Base-by-base conservation (phyloP, 2,329 filamentous ascomycete species). In the Colletotrichum agaves region DNA sequence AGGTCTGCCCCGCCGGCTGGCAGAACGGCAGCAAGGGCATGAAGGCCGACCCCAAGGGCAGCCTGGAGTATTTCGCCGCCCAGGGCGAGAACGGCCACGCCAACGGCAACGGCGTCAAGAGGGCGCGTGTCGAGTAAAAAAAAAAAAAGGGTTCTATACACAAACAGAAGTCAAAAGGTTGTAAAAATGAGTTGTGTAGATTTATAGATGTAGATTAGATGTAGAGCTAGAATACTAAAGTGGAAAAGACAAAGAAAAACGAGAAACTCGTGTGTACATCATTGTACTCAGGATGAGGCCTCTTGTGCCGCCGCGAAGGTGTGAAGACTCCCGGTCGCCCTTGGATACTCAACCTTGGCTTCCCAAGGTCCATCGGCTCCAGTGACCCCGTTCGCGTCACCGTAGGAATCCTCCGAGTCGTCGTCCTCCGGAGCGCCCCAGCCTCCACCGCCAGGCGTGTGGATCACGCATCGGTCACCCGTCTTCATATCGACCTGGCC, bases 1-100 rank as follows among this genome's bases (percentile, higher is more conserved):
- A 93, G 76, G 87, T 93, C 62, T 94, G 83, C 78, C 83, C 83
- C 49, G 83, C 83, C 61, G 83, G 82, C 73, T 85, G 83, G 83
- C 79, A 80, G 67, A 75, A 80, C 67, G 83, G 83, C 57, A 75
- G 75, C 74, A 80, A 84, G 77, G 79, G 78, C 59, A 84, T 85
- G 78, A 85, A 85, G 81, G 80, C 83, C 64, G 82, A 83, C 67
- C 82, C 83, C 71, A 84, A 84, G 78, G 82, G 80, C 60, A 83
- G 80, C 72, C 77, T 84, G 41, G 82, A 84, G 75, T 85, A 85
- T 76, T 85, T 85, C 56, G 67, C 71, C 39, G 70, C 71, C 7
- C 69, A 75, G 70, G 72, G 47, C 79, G 65, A 85, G 74, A 74
- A 78, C 17, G 61, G 61, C 5, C 53, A 64, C 12, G 44, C 61